Conservation (phyloP, 768 basidiomycete species). For the Rhizopogon sp. region DNA sequence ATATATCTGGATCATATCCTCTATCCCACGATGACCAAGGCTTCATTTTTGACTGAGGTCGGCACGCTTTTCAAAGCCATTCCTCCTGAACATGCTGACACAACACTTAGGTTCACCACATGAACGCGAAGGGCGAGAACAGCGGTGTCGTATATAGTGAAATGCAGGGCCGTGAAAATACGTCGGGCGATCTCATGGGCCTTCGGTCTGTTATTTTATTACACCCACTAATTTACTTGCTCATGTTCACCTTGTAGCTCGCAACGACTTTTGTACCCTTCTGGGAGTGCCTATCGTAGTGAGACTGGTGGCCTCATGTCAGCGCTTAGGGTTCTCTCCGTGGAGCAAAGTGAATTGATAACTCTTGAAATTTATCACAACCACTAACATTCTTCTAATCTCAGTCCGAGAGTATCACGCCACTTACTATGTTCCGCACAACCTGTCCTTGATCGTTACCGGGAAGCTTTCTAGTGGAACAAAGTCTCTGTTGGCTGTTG, state of each 20-base stretch:
- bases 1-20: slow-evolving; percentile 96
- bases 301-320: slow-evolving; percentile 98
- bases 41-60: slow-evolving; percentile 71
- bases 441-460: slow-evolving; percentile 81
- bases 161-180: slow-evolving; percentile 97
- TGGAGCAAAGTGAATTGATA: slow-evolving; percentile 72
- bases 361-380: slow-evolving; percentile 1
- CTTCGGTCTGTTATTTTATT: slow-evolving; percentile 50
- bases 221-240: not conserved
- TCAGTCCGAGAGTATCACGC: slow-evolving; percentile 86
- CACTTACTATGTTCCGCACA: slow-evolving; percentile 91
- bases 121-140: slow-evolving; percentile 85
- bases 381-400: slow-evolving; percentile 14
- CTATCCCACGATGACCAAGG: slow-evolving; percentile 89
- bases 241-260: slow-evolving; percentile 37
- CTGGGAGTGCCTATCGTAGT: slow-evolving; percentile 84
- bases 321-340: slow-evolving; percentile 76
- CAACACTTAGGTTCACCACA: slow-evolving; percentile 78
- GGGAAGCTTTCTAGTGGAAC: slow-evolving; percentile 83
- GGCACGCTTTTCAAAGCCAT: slow-evolving; percentile 2
- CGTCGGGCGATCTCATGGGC: slow-evolving; percentile 85
- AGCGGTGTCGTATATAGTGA: slow-evolving; percentile 96
- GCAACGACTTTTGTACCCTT: slow-evolving; percentile 77
- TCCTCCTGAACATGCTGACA: not conserved
- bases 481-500: slow-evolving; percentile 67